Base-by-base conservation (phyloP, 768 basidiomycete genomes). In the Tephrocybe rancida region DNA sequence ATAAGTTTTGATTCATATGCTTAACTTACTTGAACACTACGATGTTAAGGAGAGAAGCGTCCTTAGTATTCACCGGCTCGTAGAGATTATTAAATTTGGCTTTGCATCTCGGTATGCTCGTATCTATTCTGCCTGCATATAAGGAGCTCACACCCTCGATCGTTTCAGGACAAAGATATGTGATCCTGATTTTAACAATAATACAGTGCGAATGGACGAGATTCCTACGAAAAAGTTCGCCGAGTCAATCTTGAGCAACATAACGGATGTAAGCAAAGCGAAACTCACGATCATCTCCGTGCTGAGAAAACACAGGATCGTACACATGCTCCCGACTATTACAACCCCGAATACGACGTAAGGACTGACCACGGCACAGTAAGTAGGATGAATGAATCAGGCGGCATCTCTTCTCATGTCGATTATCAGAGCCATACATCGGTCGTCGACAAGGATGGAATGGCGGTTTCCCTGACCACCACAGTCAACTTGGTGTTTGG, bases 401-500 rank as follows among this genome's bases (percentile, higher is more conserved):
- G 30, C 35, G 24, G 16, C 11, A 29, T 35, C 32, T 26, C 34
- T 34, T 48, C 44, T 47, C 50, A 35, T 5, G 18, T 30, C 26
- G 5, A n/a, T n/a, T 44, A 44, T 51, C 62, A 94, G 85, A 95
- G 92, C 52, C 95, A 98, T 64, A 80, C 89, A 5, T 92, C 90
- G 5, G 80, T 88, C 7, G 73, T 96, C 5, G 96, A 98, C 70
- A 77, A 79, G 61, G 76, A 87, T 63, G 93, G 93, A 18, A 93
- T 95, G 82, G 94, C 88, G 0, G 92, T 94, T 5, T 69, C 89
- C 14, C 63, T 98, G 29, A 97, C 95, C 1, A 87, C 90, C 3
- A 95, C 95, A 0, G 87, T 98, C 42, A 98, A 98, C 67, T 70
- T 88, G 0, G 74, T 95, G 16, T 98, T 96, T 69, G 96, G 95